Evolutionary conservation across 2,329 filamentous ascomycete genomes (phyloP), one percentile per base, ranked within the genome.

Genomic region (Cercospora canescens): DNA sequence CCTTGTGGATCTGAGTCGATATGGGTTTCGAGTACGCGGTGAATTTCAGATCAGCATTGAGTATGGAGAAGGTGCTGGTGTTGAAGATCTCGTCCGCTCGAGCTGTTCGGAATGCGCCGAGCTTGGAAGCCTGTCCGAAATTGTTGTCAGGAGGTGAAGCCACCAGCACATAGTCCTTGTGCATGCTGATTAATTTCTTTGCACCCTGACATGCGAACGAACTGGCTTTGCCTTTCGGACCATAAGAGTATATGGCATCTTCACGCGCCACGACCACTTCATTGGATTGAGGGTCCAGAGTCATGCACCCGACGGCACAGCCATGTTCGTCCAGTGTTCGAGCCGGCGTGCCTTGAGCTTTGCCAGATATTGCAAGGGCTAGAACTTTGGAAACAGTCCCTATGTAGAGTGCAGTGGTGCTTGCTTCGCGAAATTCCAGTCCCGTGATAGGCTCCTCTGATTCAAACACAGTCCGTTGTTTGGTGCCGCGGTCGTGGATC

Each of bases 361-460:
- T 90, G 26, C 93, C 93, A 9, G 93, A 92, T 69, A 98, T 92
- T 3, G 92, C 87, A 55, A 99, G 83, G 64, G 93, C 96, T 71
- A 97, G 82, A 64, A 99, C 93, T 52, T 93, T 88, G 32, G 89
- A 91, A 0, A 94, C 97, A 0, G 95, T 99, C 3, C 94, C 92
- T 63, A 99, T 91, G 77, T 97, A 98, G 0, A 99, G 84, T 0
- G 91, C 94, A 1, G 91, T 95, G 48, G 84, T 83, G 55, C 81
- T 81, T 5, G 86, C 85, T 73, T 85, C 83, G 54, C 88, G 82
- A 67, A 97, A 90, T 75, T 95, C 91, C 14, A 99, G 89, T 1
- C 94, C 94, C 0, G 95, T 99, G 9, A 99, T 89, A 0, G 95
- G 96, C 77, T 99, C 95, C 73, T 98, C 94, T 0, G 94, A 97